Base-by-base conservation (phyloP, 2,329 filamentous ascomycete species). In the Clarireedia paspali region DNA sequence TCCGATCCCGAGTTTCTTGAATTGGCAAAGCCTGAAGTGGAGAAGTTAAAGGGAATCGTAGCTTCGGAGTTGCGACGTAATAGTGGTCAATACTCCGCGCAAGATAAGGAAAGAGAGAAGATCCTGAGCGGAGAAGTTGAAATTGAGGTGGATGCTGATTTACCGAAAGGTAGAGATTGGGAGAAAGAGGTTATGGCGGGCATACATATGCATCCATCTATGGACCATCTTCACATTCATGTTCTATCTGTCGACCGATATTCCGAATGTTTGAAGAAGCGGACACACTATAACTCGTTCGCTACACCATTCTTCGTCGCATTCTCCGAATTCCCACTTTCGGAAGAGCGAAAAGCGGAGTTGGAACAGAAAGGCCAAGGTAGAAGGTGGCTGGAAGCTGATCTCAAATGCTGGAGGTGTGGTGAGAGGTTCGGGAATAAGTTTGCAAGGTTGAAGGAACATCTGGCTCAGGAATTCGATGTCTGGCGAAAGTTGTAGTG, bases 261-360 rank as follows among this genome's bases (percentile, higher is more conserved):
- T 64, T 90, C 86, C 39, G 78, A 81, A 10, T 79, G 78, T 47
- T 63, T 96, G 71, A 89, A 85, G 72, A 84, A 92, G 68, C 79
- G 84, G 61, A 92, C 91, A 70, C 94, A 97, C 72, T 97, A 96
- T 73, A 89, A 94, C 67, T 94, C 88, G 61, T 97, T 97, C 72
- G 84, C 82, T 34, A 95, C 91, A 52, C 80, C 81, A 3, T 99
- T 97, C 69, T 81, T 99, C 23, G 81, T 97, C 12, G 77, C 79
- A 15, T 66, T 97, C 26, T 83, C 83, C 23, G 88, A 91, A 58
- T 92, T 96, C 50, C 92, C 94, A 4, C 73, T 97, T 30, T 75
- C 77, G 0, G 60, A 74, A 26, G 80, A 85, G 54, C 49, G 46
- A 12, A 15, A 50, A 44, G 38, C 42, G 40, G 46, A 20, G 5